A percentile compares a stretch with the other conserved stretches of the same genome.
These are phyloP conservation scores for Byssoonygena ceratinophila DNA, from an alignment of 2,329 filamentous ascomycete species.

Conservation along the genomic window DNA sequence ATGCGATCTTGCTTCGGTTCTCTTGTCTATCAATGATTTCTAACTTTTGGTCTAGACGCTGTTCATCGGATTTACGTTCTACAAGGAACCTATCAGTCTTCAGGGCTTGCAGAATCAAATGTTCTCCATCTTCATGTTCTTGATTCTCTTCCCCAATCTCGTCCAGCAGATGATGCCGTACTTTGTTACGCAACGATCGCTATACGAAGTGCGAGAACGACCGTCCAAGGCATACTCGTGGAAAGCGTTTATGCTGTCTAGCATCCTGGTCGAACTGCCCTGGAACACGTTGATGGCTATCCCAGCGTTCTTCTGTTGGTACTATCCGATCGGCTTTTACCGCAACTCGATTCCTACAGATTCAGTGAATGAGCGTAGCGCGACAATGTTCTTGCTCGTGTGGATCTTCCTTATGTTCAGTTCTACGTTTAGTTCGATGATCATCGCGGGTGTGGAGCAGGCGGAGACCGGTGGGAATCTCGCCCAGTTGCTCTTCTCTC, in stretches of 20 bases:
- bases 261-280: conserved; percentile 61
- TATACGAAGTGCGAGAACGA: conserved; percentile 51
- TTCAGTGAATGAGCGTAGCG: conserved; percentile 45
- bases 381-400: conserved; percentile 54
- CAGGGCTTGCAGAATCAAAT: conserved; percentile 85
- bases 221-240: conserved; percentile 64
- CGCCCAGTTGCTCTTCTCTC: conserved; percentile 49
- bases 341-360: conserved; percentile 33
- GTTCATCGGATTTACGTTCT: conserved; percentile 80
- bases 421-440: conserved; percentile 62
- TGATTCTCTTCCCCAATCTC: conserved; percentile 62
- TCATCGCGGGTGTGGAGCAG: conserved; percentile 58
- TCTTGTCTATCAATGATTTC: too few species aligned
- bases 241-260: conserved; percentile 58
- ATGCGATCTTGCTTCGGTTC: too few species aligned
- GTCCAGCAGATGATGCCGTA: conserved; percentile 48
- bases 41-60: conserved; percentile 38
- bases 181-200: conserved; percentile 48
- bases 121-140: conserved; percentile 78
- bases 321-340: conserved; percentile 51
- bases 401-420: conserved; percentile 61
- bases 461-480: conserved; percentile 57
- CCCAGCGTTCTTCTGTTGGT: conserved; percentile 55
- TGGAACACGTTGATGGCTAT: conserved; percentile 54
- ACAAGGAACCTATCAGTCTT: conserved; percentile 59